Percentiles rank a stretch among this genome's conserved stretches.
These are phyloP conservation scores for Microdochium trichocladiopsis DNA, from an alignment of 2,329 filamentous ascomycete species.

Conservation along the genomic window DNA sequence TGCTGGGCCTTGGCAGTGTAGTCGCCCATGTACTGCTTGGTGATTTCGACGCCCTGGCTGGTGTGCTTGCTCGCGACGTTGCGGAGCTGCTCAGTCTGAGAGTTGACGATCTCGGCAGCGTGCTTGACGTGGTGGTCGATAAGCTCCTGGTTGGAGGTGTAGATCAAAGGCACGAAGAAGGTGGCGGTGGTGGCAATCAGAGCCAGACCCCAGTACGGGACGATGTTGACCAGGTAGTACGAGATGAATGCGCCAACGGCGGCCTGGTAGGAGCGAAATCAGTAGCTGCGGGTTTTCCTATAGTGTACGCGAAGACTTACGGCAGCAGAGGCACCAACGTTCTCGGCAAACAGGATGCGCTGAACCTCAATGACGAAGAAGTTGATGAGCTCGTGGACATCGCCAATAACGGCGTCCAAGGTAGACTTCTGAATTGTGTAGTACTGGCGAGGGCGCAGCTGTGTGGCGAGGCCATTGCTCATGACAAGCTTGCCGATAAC, in stretches of 20 bases:
- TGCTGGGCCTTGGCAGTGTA: constrained; percentile 63
- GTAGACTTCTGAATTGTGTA: constrained; percentile 59
- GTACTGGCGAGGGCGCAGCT: constrained; percentile 61
- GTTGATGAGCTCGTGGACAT: constrained; percentile 62
- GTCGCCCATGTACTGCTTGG: constrained; percentile 62
- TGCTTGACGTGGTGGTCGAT: constrained; percentile 58
- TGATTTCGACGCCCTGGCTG: constrained; percentile 51
- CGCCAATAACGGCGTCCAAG: constrained; percentile 52
- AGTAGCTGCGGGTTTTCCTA: constrained; percentile 2
- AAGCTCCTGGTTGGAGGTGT: constrained; percentile 61
- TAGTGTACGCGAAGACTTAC: constrained; percentile 36
- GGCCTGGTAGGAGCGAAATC: constrained; percentile 31
- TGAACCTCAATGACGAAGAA: constrained; percentile 66
- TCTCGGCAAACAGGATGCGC: constrained; percentile 63
- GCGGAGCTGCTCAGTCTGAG: constrained; percentile 57
- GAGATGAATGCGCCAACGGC: constrained; percentile 55
- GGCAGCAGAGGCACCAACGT: constrained; percentile 49
- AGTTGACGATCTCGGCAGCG: constrained; percentile 48
- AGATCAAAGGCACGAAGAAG: constrained; percentile 58
- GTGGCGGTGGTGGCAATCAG: constrained; percentile 50
- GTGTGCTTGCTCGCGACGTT: constrained; percentile 58
- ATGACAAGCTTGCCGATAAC: constrained; percentile 53
- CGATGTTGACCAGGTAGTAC: constrained; percentile 62
- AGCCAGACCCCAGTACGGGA: constrained; percentile 63
- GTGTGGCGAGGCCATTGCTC: constrained; percentile 54